A percentile compares a stretch with the other conserved stretches of the same genome.
phyloP scores from a whole-genome alignment of 1,284 basidiomycete species.

The Cystobasidium pallidum region DNA sequence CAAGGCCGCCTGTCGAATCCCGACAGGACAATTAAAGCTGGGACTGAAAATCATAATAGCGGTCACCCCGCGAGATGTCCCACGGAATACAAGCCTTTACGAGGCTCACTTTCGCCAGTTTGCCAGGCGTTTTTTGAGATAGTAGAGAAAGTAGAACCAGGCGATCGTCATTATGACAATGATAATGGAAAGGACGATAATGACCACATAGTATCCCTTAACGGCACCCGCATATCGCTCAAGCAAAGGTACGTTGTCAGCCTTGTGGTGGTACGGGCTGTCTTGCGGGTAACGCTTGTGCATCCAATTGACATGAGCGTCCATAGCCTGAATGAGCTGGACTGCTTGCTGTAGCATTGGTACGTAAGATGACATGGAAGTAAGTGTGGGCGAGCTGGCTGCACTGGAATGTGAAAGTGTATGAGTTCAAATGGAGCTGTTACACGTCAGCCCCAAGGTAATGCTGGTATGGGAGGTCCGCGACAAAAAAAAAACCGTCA shows the following conservation, averaged over 20 bases:
- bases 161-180: conserved; percentile 25
- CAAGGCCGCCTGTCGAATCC: too few species aligned
- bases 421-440: too few species aligned
- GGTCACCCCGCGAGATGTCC: too few species aligned
- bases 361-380: background rate
- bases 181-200: conserved; percentile 23
- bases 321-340: background rate
- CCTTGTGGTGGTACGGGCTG: background rate
- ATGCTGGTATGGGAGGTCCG: too few species aligned
- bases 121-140: conserved; percentile 10
- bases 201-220: conserved; percentile 31
- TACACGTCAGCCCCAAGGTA: too few species aligned
- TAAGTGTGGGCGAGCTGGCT: too few species aligned
- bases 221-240: conserved; percentile 31
- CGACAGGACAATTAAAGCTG: too few species aligned
- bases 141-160: conserved; percentile 37
- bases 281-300: background rate
- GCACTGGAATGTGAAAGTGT: too few species aligned
- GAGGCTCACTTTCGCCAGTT: background rate
- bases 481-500: too few species aligned
- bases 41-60: too few species aligned
- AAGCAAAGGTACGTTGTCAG: conserved; percentile 19
- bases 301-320: background rate
- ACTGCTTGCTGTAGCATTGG: background rate
- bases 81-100: background rate